Evolutionary conservation across 2,329 filamentous ascomycete genomes (phyloP).

Genomic region (Pseudogymnoascus sp.): DNA sequence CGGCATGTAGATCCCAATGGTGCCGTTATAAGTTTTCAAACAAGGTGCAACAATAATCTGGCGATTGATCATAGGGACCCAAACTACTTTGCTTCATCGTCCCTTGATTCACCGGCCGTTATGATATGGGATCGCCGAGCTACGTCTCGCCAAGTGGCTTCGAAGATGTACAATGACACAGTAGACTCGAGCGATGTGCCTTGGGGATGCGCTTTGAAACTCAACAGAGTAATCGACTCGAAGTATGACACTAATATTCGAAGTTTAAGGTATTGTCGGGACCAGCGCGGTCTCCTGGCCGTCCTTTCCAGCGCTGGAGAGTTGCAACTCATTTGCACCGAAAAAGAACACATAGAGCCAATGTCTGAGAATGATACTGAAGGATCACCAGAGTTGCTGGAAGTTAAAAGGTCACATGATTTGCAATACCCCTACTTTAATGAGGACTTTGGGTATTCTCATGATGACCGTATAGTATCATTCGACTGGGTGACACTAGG

Average conservation of each 20-base stretch:
- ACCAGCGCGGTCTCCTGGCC: constrained; percentile 53
- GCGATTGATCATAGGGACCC: constrained; percentile 73
- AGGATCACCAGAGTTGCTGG: constrained; percentile 51
- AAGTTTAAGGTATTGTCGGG: constrained; percentile 55
- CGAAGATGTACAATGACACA: constrained; percentile 48
- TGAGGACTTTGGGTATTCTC: constrained; percentile 38
- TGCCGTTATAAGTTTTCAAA: constrained; percentile 52
- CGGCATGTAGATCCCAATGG: constrained; percentile 39
- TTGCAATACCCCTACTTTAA: constrained; percentile 53
- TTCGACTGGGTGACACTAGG: constrained; percentile 61
- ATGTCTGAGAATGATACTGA: constrained; percentile 39
- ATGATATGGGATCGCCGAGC: constrained; percentile 72
- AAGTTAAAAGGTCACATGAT: constrained; percentile 53
- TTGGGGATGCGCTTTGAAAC: constrained; percentile 54
- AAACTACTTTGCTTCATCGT: constrained; percentile 79
- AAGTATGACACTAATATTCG: constrained; percentile 53
- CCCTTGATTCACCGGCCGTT: constrained; percentile 65
- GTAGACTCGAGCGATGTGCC: constrained; percentile 54
- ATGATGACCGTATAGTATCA: constrained; percentile 52
- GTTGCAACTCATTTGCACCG: constrained; percentile 53
- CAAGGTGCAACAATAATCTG: constrained; percentile 62
- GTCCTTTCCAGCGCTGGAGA: constrained; percentile 57
- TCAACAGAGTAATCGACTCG: constrained; percentile 49
- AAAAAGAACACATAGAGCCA: constrained; percentile 43
- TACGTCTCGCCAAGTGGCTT: constrained; percentile 45